Conservation (phyloP, 306 rosid species). For the Oxytropis ochrocephala region DNA sequence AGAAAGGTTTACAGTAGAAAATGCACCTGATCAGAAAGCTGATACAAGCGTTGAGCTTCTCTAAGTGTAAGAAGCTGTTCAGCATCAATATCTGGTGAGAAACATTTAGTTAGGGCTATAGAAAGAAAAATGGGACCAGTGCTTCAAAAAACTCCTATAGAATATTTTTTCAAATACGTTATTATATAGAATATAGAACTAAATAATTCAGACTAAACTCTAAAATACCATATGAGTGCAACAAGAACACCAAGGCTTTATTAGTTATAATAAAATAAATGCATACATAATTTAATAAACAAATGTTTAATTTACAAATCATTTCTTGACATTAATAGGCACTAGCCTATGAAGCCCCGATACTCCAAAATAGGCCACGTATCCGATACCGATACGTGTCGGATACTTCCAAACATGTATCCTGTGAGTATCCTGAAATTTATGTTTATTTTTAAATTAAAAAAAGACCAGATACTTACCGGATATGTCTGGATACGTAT, state of each 20-base stretch:
- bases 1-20: conserved; percentile 12
- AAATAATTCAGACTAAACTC: not conserved
- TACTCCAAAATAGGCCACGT: too few species aligned
- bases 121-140: not conserved
- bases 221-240: not conserved
- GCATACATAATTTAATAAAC: not conserved
- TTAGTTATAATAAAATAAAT: not conserved
- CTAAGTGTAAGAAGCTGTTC: conserved; percentile 69
- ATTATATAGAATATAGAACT: not conserved
- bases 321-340: not conserved
- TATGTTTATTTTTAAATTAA: too few species aligned
- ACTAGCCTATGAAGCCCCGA: too few species aligned
- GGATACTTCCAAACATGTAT: too few species aligned
- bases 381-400: too few species aligned
- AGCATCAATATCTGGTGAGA: conserved; percentile 49
- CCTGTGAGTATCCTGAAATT: too few species aligned
- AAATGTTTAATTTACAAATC: not conserved
- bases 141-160: not conserved
- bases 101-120: conserved; percentile 16
- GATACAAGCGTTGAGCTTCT: conserved; percentile 56
- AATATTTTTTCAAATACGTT: not conserved
- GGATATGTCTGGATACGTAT: too few species aligned
- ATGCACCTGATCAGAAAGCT: conserved; percentile 78
- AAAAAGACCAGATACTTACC: too few species aligned
- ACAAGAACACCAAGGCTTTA: not conserved